A percentile compares a stretch with the other conserved stretches of the same genome.
These are phyloP conservation scores for Aurantiochytrium sp. DNA, from an alignment of 108 stramenopile genomes.

Conservation along the genomic window DNA sequence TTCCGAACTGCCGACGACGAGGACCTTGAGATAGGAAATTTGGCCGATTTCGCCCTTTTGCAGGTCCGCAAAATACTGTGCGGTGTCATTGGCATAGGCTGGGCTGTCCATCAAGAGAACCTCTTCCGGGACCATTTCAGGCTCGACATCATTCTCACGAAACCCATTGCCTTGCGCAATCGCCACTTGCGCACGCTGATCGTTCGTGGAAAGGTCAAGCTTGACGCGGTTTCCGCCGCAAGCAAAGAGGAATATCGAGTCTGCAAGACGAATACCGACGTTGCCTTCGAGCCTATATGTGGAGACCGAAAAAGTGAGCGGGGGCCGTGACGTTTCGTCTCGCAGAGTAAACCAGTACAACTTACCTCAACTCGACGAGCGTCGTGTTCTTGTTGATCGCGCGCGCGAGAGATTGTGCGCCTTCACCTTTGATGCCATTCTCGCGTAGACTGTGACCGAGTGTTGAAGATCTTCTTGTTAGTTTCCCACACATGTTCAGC, in stretches of 20 bases:
- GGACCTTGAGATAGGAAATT: not conserved
- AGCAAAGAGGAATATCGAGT: not conserved
- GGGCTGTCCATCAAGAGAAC: not conserved
- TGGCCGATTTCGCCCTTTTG: not conserved
- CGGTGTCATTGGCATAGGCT: not conserved
- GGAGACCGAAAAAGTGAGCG: too few relatives aligned
- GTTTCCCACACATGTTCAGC: not conserved
- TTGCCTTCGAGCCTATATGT: not conserved
- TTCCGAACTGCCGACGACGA: not conserved
- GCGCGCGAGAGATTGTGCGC: not conserved
- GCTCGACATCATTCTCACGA: not conserved
- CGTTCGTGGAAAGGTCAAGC: not conserved
- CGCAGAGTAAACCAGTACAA: not conserved
- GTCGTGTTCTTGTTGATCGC: not conserved
- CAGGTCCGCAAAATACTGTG: not conserved
- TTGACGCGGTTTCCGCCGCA: not conserved
- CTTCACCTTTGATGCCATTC: not conserved
- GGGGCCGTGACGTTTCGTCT: too few relatives aligned
- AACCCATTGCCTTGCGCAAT: not conserved
- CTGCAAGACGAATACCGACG: not conserved
- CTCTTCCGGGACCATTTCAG: not conserved
- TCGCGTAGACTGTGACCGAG: not conserved
- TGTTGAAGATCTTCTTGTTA: not conserved
- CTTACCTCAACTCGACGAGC: not conserved
- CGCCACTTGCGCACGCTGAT: not conserved